Evolutionary conservation across 192 early-diverging fungal genomes (phyloP), one percentile per base, ranked within the genome.

Genomic region (Coemansia sp.): DNA sequence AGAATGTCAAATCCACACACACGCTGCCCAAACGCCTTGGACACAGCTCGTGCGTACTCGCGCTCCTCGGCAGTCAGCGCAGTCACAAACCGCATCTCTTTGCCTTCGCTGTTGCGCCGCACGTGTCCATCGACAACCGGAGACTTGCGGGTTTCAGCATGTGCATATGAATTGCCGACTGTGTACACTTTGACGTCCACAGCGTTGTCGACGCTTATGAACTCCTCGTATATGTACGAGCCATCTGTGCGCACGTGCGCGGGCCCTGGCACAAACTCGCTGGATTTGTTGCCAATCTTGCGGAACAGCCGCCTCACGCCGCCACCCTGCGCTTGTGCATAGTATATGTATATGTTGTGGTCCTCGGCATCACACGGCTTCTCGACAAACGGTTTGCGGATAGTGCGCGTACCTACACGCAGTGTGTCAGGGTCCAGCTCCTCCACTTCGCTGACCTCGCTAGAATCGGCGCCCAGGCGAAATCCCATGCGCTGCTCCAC

Each of bases 111-210:
- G 79, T 96, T 97, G 47, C 96, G 87, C 15, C 88, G 86, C n/a
- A 98, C 96, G 51, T 91, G 82, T 4, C 96, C 96, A 73, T 98
- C 96, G 0, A 97, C 95, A 0, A 96, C 94, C 23, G 94, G 94
- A 6, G 93, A 95, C 87, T 96, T 96, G 79, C 96, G 85, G 2
- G 93, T 96, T 76, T 98, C 96, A 9, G 96, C 95, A 68, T 98
- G 94, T 5, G 90, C 88, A 76, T 91, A 97, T n/a, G 70, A 62
- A 11, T 90, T 81, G 19, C 95, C 95, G 32, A 97, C 91, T 0
- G 95, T 98, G 72, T 98, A 98, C 24, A 97, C 90, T 73, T 98
- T 98, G 69, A 98, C 92, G 72, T 98, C 96, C 63, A 96, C 96
- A 6, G 92, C 90, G 77, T 95, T 94, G 70, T 97, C 93, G 7